Base-by-base conservation (phyloP, 2,329 filamentous ascomycete species). In the Arthrobotrys conoides region DNA sequence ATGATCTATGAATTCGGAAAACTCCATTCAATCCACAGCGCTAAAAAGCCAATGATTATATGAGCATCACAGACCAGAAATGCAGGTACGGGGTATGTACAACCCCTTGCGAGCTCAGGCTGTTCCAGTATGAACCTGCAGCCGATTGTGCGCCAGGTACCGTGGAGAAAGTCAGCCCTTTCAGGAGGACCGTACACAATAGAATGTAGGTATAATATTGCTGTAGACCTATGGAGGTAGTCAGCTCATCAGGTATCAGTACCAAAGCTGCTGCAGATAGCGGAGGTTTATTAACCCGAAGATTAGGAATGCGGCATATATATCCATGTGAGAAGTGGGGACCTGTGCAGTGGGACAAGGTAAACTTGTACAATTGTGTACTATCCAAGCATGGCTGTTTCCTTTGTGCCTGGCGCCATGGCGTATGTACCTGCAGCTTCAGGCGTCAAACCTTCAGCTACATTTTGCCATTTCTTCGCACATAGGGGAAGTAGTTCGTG, bases 391-490 rank as follows among this genome's bases (percentile, higher is more conserved):
- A 9, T 22, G 6, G 8, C 5, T 10, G 18, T 46, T 18, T 22
- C 20, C 18, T 22, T 41, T 41, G 38, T 9, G 38, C 12, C 38
- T 22, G 6, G 18, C 46, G 20, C 18, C 18, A 6, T 49, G 18
- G 46, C 46, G 46, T 49, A 49, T 18, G 46, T 49, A 49, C 46
- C 46, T 49, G 46, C 46, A 49, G 46, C 5, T 9, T 22, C 18
- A 22, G 46, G 46, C 46, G 18, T 22, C 10, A 12, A 16, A 2
- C 16, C 5, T 49, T 49, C 46, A 49, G 18, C 46, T 49, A 49
- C 18, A 22, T 20, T 41, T 41, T 41, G 12, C 14, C 10, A 41
- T 41, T 2, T 16, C n/a, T 16, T 41, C 38, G 12, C 38, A 36
- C 33, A 8, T 36, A 14, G 14, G 38, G 16, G 12, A 16, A 4